Evolutionary conservation across 2,329 filamentous ascomycete genomes (phyloP), one percentile per base, ranked within the genome.

Genomic region (Epichloe typhina): DNA sequence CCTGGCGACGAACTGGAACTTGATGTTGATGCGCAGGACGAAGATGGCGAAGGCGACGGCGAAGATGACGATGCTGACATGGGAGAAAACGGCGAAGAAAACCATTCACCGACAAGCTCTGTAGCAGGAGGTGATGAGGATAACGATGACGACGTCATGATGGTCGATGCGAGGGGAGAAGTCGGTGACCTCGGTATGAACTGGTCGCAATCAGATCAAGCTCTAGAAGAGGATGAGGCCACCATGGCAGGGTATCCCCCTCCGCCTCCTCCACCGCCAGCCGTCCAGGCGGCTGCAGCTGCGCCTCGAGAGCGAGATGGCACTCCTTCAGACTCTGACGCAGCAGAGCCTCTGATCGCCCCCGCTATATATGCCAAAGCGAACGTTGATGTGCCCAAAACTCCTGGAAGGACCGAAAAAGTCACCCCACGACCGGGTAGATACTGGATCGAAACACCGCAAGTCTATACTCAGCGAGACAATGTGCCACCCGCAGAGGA

Each of bases 391-490:
- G 84, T 97, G 23, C 93, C 93, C 5, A 86, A 84, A 62, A 97
- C 93, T 0, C 90, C 89, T 1, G 79, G 79, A 21, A 75, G 74
- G 57, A 65, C 69, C 48, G 64, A 66, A 51, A 67, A 62, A 50
- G 58, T 65, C 44, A 75, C 77, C 11, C 76, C 79, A n/a, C 77
- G 75, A 50, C 83, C 87, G 11, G 83, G 87, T 12, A 76, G 79
- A 49, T 91, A 96, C 67, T 97, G 91, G 91, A 75, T 93, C 37
- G 84, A 88, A 59, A 88, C 84, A 37, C 88, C 91, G 6, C 72
- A 77, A 17, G 77, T 77, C 35, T 91, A 86, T 63, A 77, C 74
- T 43, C 75, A 80, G 51, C 74, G 75, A 41, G 75, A 80, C 35
- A 77, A 76, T 50, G 70, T 84, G 6, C 83, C 83, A 46, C 75